phyloP scores from a whole-genome alignment of 2,329 filamentous ascomycete species.

The Taxawa tesnikishii region DNA sequence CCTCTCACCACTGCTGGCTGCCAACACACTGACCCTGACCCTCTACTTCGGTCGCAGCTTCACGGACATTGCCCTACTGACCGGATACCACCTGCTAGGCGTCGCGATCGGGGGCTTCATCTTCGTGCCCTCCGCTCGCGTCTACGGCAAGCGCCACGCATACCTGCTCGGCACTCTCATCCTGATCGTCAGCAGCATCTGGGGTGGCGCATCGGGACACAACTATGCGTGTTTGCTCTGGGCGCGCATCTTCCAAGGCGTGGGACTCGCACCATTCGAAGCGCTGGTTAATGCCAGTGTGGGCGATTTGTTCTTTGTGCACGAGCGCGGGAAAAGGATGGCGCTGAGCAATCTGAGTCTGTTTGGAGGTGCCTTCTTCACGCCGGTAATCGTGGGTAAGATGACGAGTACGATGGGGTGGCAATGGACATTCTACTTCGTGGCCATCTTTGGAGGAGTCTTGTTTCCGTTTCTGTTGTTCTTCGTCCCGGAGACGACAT shows the following conservation, averaged over 20 bases:
- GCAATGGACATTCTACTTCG: slow-evolving; percentile 79
- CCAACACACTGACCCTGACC: slow-evolving; percentile 70
- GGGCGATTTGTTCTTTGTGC: slow-evolving; percentile 83
- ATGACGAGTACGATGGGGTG: slow-evolving; percentile 68
- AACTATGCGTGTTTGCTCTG: slow-evolving; percentile 63
- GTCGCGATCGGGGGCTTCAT: slow-evolving; percentile 71
- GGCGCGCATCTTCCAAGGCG: slow-evolving; percentile 73
- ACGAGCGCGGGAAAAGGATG: slow-evolving; percentile 73
- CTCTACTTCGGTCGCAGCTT: slow-evolving; percentile 54
- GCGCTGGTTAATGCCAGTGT: slow-evolving; percentile 79
- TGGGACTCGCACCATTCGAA: slow-evolving; percentile 81
- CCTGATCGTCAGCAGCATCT: slow-evolving; percentile 60
- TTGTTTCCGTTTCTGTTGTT: slow-evolving; percentile 62
- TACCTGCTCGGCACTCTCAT: slow-evolving; percentile 69
- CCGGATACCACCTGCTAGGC: slow-evolving; percentile 77
- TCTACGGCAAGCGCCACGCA: slow-evolving; percentile 86
- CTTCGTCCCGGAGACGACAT: slow-evolving; percentile 78
- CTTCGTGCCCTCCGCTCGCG: slow-evolving; percentile 74
- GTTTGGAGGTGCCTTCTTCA: slow-evolving; percentile 61
- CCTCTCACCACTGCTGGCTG: slow-evolving; percentile 75
- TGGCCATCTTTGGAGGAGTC: slow-evolving; percentile 67
- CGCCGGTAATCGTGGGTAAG: slow-evolving; percentile 81
- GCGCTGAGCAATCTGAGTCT: slow-evolving; percentile 62
- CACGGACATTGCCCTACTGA: slow-evolving; percentile 67
- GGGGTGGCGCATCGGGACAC: slow-evolving; percentile 58